Percentiles rank a stretch among this genome's conserved stretches.
Conservation (phyloP, 1,284 basidiomycete genomes). For the Cutaneotrichosporon cyanovorans region DNA sequence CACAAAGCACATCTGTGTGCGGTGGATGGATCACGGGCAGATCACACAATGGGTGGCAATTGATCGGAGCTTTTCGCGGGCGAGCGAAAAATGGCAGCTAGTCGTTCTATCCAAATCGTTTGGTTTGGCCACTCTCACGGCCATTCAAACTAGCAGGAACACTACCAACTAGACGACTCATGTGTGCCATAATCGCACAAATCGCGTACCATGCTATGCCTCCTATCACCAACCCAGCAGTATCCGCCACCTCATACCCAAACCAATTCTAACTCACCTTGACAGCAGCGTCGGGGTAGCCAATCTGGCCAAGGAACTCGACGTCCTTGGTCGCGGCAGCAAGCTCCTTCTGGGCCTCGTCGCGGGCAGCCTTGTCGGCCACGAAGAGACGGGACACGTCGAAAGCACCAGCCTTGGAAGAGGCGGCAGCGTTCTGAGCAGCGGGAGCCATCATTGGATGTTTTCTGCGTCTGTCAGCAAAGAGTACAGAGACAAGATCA, state of each 20-base stretch:
- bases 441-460: slow-evolving; percentile 41
- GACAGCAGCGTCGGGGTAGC: slow-evolving; percentile 70
- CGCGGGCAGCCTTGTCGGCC: slow-evolving; percentile 53
- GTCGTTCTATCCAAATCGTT: background rate
- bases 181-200: too few relatives aligned
- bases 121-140: background rate
- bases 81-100: too few relatives aligned
- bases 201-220: too few relatives aligned
- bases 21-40: too few relatives aligned
- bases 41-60: too few relatives aligned
- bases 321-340: slow-evolving; percentile 71
- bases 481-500: background rate
- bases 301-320: slow-evolving; percentile 65
- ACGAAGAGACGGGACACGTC: slow-evolving; percentile 46
- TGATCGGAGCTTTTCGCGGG: too few relatives aligned
- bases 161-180: too few relatives aligned
- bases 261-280: too few relatives aligned
- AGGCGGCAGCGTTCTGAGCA: slow-evolving; percentile 35
- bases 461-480: background rate
- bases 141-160: too few relatives aligned
- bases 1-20: too few relatives aligned
- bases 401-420: slow-evolving; percentile 40
- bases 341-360: slow-evolving; percentile 62
- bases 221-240: too few relatives aligned
- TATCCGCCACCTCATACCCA: too few relatives aligned